phyloP scores from a whole-genome alignment of 352 stramenopile species.

The Phytopythium aichiense region DNA sequence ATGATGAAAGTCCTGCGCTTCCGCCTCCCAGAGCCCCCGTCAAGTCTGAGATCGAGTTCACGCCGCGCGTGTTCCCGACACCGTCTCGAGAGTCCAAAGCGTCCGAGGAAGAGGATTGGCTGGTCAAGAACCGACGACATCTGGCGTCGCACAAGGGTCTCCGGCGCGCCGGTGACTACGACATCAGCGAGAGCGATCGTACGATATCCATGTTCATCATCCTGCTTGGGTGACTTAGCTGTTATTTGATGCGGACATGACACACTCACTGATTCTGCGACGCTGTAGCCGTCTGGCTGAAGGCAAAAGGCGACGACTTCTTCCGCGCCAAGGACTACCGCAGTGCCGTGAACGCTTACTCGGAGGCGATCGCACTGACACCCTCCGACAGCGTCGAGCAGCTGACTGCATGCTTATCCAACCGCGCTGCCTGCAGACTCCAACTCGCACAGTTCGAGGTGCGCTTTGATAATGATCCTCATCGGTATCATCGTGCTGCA shows the following conservation, averaged over 20 bases:
- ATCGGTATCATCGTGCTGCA: background rate
- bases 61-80: conserved; percentile 70
- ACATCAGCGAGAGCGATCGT: conserved; percentile 87
- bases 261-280: background rate
- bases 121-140: conserved; percentile 81
- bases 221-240: background rate
- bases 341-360: conserved; percentile 69
- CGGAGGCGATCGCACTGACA: conserved; percentile 43
- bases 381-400: conserved; percentile 33
- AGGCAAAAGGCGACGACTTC: conserved; percentile 84
- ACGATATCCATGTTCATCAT: conserved; percentile 9
- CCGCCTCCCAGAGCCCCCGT: conserved; percentile 38
- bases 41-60: conserved; percentile 68
- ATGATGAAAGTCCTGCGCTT: conserved; percentile 16
- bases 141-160: conserved; percentile 70
- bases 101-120: conserved; percentile 77
- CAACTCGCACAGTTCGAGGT: conserved; percentile 58
- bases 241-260: background rate
- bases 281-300: conserved; percentile 70
- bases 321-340: conserved; percentile 63
- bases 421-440: conserved; percentile 61
- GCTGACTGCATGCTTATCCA: conserved; percentile 55
- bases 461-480: background rate
- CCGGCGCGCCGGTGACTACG: conserved; percentile 39
- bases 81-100: conserved; percentile 77